Evolutionary conservation across 352 stramenopile genomes (phyloP).

Genomic region (Peronospora belbahrii): DNA sequence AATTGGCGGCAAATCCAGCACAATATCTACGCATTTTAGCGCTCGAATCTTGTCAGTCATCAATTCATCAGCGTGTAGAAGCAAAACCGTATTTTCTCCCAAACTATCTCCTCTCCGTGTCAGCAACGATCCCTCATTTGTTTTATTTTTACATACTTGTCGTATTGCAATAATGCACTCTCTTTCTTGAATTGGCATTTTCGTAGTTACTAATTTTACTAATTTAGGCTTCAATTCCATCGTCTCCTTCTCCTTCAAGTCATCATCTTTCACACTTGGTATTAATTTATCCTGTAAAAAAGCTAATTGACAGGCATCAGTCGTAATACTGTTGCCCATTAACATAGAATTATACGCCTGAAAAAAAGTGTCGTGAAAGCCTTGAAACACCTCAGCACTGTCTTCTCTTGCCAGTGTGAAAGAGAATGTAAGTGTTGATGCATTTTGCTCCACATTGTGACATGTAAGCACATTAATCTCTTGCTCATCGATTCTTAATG

Average conservation of each 20-base stretch:
- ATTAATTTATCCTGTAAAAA: constrained; percentile 59
- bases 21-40: constrained; percentile 40
- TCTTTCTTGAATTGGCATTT: constrained; percentile 30
- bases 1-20: constrained; percentile 41
- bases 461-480: constrained; percentile 37
- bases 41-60: constrained; percentile 26
- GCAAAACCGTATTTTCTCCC: constrained; percentile 38
- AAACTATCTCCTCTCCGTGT: constrained; percentile 36
- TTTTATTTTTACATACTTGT: constrained; percentile 26
- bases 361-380: constrained; percentile 60
- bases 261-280: constrained; percentile 27
- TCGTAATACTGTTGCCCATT: constrained; percentile 39
- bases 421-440: constrained; percentile 22
- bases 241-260: constrained; percentile 18
- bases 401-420: constrained; percentile 35
- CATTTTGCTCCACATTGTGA: constrained; percentile 23
- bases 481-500: constrained; percentile 7
- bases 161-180: constrained; percentile 37
- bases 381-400: constrained; percentile 34
- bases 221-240: constrained; percentile 35
- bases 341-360: constrained; percentile 58
- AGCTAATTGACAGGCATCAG: constrained; percentile 56
- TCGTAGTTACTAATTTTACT: constrained; percentile 32
- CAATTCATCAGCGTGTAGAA: constrained; percentile 40
- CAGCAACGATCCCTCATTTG: constrained; percentile 45